Conservation (phyloP, 345 rosid species). For the Syzygium jambos region DNA sequence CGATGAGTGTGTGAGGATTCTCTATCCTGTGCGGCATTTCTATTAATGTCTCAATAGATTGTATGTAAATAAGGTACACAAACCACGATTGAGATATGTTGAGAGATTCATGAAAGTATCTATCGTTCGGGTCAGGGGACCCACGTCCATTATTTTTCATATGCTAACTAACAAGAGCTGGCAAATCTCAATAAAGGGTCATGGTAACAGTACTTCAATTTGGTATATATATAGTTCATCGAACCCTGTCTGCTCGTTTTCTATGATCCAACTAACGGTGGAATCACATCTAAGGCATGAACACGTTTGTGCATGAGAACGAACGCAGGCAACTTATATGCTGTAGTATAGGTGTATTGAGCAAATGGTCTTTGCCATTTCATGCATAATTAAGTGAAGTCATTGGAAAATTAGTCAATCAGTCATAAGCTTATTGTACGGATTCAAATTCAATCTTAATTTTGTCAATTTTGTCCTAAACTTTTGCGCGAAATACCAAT, state of each 20-base stretch:
- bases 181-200: background rate
- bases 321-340: background rate
- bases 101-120: background rate
- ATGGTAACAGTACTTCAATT: background rate
- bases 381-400: background rate
- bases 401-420: background rate
- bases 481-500: background rate
- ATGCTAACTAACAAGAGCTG: rapidly evolving
- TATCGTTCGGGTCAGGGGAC: background rate
- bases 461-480: background rate
- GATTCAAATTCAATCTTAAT: background rate
- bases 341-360: background rate
- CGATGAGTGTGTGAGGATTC: background rate
- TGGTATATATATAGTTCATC: background rate
- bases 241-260: background rate
- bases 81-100: background rate
- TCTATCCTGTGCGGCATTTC: too few species aligned
- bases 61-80: background rate
- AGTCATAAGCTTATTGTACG: background rate
- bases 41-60: too few species aligned
- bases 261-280: background rate
- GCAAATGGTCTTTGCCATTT: background rate
- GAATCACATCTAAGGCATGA: background rate
- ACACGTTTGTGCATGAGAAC: background rate
- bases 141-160: background rate